Evolutionary conservation across 2,329 filamentous ascomycete genomes (phyloP).

Genomic region (Cytospora piceicola): DNA sequence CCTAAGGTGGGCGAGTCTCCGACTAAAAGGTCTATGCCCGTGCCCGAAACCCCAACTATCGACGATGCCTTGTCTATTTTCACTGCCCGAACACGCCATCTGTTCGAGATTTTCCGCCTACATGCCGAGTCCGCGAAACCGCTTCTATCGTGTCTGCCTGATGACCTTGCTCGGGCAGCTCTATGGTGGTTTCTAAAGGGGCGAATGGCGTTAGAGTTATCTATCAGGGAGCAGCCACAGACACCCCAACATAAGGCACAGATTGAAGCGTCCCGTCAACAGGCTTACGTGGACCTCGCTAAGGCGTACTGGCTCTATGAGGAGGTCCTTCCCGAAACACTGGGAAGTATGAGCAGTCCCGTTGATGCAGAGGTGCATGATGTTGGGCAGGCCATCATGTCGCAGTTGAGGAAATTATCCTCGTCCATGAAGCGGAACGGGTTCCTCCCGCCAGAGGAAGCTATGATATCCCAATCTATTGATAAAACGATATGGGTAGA

Average conservation of each 20-base stretch:
- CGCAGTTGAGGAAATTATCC: constrained; percentile 72
- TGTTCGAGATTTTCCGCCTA: constrained; percentile 75
- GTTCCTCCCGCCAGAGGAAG: constrained; percentile 71
- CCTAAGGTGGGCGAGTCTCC: constrained; percentile 29
- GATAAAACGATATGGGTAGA: constrained; percentile 82
- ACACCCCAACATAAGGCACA: constrained; percentile 57
- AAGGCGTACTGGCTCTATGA: constrained; percentile 84
- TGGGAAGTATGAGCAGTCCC: constrained; percentile 47
- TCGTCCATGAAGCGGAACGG: constrained; percentile 85
- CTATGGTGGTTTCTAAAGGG: constrained; percentile 92
- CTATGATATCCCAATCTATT: constrained; percentile 74
- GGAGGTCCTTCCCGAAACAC: constrained; percentile 55
- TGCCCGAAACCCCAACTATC: constrained; percentile 34
- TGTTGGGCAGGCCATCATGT: constrained; percentile 60
- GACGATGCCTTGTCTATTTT: constrained; percentile 74
- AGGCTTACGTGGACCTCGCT: constrained; percentile 83
- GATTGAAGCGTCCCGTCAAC: constrained; percentile 63
- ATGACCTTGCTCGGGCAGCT: constrained; percentile 72
- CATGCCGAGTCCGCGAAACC: constrained; percentile 76
- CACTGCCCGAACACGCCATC: constrained; percentile 69
- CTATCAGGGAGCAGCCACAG: constrained; percentile 67
- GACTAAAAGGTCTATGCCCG: constrained; percentile 31
- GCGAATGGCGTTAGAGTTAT: constrained; percentile 72
- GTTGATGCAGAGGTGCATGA: constrained; percentile 54
- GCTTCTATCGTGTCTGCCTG: constrained; percentile 63